phyloP scores from a whole-genome alignment of 495 filamentous ascomycete genomes.

The Ascodesmis nigricans region DNA sequence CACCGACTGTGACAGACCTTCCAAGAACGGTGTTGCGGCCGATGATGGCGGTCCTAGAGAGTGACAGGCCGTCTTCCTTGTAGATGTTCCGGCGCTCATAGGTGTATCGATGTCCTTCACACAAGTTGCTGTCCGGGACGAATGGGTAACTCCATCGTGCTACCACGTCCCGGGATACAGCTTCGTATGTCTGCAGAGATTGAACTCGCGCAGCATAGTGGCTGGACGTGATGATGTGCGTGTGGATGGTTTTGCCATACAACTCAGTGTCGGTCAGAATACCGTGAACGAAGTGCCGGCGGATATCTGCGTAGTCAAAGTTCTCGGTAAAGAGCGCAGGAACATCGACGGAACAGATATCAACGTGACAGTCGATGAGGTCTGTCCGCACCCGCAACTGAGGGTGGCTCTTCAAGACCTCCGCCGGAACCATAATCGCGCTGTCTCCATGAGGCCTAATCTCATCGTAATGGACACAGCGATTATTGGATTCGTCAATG shows the following conservation, averaged over 20 bases:
- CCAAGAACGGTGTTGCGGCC: slow-evolving; percentile 43
- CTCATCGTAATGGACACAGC: slow-evolving; percentile 89
- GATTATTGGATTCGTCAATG: slow-evolving; percentile 53
- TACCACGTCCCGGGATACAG: slow-evolving; percentile 72
- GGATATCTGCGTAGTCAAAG: slow-evolving; percentile 82
- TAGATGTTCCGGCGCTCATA: slow-evolving; percentile 42
- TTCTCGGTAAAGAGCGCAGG: slow-evolving; percentile 89
- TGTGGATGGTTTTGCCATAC: slow-evolving; percentile 86
- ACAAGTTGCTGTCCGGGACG: slow-evolving; percentile 69
- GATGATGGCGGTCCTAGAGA: slow-evolving; percentile 49
- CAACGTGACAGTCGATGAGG: slow-evolving; percentile 82
- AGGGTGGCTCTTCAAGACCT: slow-evolving; percentile 37
- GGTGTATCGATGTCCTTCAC: slow-evolving; percentile 52
- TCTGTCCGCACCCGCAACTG: slow-evolving; percentile 68
- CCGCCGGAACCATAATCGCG: slow-evolving; percentile 36
- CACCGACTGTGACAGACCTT: slow-evolving; percentile 48
- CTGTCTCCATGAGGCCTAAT: slow-evolving; percentile 24
- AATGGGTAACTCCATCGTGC: slow-evolving; percentile 83
- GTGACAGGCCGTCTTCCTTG: slow-evolving; percentile 44
- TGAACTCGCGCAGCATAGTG: slow-evolving; percentile 64
- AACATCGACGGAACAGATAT: slow-evolving; percentile 93
- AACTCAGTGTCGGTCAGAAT: slow-evolving; percentile 92
- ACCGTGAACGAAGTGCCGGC: slow-evolving; percentile 71
- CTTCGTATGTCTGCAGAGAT: slow-evolving; percentile 74
- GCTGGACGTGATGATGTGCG: slow-evolving; percentile 55